Percentiles rank a stretch among this genome's conserved stretches.
Evolutionary conservation across 495 filamentous ascomycete genomes (phyloP).

Genomic region (Platismatia glauca): DNA sequence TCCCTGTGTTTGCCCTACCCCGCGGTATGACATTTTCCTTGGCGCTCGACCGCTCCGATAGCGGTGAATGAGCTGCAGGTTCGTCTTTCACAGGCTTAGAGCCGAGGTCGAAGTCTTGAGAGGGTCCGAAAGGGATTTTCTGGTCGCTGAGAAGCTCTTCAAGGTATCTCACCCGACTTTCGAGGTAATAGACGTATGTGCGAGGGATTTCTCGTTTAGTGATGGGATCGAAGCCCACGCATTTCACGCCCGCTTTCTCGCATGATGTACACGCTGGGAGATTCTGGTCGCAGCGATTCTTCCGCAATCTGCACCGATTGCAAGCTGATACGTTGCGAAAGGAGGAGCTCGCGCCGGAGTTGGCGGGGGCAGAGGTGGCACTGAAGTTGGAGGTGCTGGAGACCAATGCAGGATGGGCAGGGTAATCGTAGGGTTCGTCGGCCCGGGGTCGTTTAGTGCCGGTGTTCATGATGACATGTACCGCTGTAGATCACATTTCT

Average conservation of each 20-base stretch:
- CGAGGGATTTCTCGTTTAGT: slow-evolving; percentile 89
- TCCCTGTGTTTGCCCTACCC: slow-evolving; percentile 14
- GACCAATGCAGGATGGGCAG: not conserved
- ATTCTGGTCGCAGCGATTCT: slow-evolving; percentile 90
- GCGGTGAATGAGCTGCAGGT: slow-evolving; percentile 8
- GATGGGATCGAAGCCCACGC: slow-evolving; percentile 92
- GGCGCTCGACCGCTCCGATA: slow-evolving; percentile 14
- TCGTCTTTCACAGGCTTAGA: slow-evolving; percentile 41
- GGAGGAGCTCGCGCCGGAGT: slow-evolving; percentile 40
- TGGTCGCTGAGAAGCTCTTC: slow-evolving; percentile 67
- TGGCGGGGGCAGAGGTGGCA: slow-evolving; percentile 20
- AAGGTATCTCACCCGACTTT: slow-evolving; percentile 73
- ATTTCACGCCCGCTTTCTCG: slow-evolving; percentile 79
- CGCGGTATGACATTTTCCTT: slow-evolving; percentile 3
- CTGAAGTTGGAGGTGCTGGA: not conserved
- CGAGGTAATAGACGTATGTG: slow-evolving; percentile 91
- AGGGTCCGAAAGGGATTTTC: slow-evolving; percentile 60
- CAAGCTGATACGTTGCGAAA: slow-evolving; percentile 95
- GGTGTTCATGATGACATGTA: slow-evolving; percentile 15
- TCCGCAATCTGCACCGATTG: slow-evolving; percentile 82
- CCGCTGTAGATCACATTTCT: not conserved
- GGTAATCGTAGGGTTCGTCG: slow-evolving; percentile 11
- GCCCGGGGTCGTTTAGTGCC: slow-evolving; percentile 19
- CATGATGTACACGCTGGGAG: slow-evolving; percentile 84
- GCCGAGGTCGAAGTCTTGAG: slow-evolving; percentile 69